Conservation (phyloP, 805 yeast genomes). For the Ogataea polymorpha region DNA sequence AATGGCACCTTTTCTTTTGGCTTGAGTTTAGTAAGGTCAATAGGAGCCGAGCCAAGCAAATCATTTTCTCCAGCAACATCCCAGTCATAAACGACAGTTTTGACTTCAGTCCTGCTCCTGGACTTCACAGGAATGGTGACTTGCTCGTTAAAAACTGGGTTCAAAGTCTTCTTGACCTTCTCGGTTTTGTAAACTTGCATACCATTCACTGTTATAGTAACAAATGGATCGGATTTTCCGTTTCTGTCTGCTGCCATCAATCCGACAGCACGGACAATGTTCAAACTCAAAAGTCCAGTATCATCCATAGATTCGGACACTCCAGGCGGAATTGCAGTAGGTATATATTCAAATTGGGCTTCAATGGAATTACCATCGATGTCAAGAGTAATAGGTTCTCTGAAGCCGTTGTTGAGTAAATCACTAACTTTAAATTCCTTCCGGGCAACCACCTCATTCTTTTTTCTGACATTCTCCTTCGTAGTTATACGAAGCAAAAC, state of each 20-base stretch:
- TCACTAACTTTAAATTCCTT: constrained; percentile 48
- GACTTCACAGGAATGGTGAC: constrained; percentile 60
- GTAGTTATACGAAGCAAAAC: constrained; percentile 56
- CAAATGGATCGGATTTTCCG: constrained; percentile 77
- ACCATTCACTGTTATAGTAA: constrained; percentile 51
- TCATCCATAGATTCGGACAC: constrained; percentile 62
- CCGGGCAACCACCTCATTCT: constrained; percentile 51
- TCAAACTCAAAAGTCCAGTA: constrained; percentile 60
- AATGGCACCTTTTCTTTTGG: constrained; percentile 42
- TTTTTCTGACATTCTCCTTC: constrained; percentile 43
- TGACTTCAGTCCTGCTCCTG: constrained; percentile 50
- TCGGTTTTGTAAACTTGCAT: constrained; percentile 54
- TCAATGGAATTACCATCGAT: constrained; percentile 39
- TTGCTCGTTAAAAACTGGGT: constrained; percentile 76
- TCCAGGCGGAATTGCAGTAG: constrained; percentile 52
- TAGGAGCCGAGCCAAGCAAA: constrained; percentile 47
- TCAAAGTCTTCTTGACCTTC: constrained; percentile 60
- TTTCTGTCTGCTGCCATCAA: constrained; percentile 62
- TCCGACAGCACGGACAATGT: constrained; percentile 52
- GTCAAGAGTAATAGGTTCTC: constrained; percentile 43
- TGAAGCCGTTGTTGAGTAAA: constrained; percentile 48
- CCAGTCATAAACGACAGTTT: constrained; percentile 65
- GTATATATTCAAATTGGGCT: constrained; percentile 58
- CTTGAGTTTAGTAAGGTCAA: constrained; percentile 51
- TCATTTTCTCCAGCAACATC: constrained; percentile 72